A percentile compares a stretch with the other conserved stretches of the same genome.
phyloP scores from a whole-genome alignment of 345 rosid species.

The Salix viminalis region DNA sequence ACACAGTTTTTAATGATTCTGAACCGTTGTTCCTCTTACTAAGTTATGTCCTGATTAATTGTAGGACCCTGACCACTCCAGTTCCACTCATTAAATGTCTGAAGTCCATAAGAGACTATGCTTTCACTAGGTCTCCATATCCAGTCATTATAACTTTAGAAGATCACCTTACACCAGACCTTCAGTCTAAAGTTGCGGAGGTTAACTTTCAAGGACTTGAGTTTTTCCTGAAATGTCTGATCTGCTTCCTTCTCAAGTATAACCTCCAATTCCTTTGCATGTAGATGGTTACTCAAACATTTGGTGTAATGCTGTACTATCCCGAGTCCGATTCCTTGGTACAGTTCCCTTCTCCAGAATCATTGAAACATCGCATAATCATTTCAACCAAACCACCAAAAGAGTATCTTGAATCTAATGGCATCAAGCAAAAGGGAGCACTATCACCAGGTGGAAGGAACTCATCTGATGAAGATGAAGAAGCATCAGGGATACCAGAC shows the following conservation, averaged over 20 bases:
- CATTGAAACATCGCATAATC: conserved; percentile 56
- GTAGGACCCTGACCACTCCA: conserved; percentile 83
- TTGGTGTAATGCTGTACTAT: conserved; percentile 67
- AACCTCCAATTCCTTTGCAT: conserved; percentile 4
- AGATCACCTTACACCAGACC: conserved; percentile 85
- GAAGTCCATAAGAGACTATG: conserved; percentile 62
- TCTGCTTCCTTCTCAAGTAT: neutral
- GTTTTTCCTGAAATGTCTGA: conserved; percentile 6
- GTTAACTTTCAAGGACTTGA: conserved; percentile 25
- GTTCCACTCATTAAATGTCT: conserved; percentile 67
- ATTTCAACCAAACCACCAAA: conserved; percentile 96
- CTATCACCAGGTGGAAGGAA: conserved; percentile 19
- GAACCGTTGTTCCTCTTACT: neutral
- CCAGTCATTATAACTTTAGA: conserved; percentile 91
- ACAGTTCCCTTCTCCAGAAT: conserved; percentile 74
- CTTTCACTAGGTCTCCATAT: conserved; percentile 71
- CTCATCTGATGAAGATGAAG: conserved; percentile 45
- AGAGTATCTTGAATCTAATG: conserved; percentile 62
- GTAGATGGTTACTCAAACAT: conserved; percentile 74
- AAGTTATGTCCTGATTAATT: neutral
- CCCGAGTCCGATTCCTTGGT: conserved; percentile 68
- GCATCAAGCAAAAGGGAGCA: conserved; percentile 29
- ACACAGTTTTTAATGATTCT: neutral
- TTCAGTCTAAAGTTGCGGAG: conserved; percentile 83
- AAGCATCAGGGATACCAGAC: conserved; percentile 9